Base-by-base conservation (phyloP, 345 rosid species). In the Erysimum cheiranthoides region DNA sequence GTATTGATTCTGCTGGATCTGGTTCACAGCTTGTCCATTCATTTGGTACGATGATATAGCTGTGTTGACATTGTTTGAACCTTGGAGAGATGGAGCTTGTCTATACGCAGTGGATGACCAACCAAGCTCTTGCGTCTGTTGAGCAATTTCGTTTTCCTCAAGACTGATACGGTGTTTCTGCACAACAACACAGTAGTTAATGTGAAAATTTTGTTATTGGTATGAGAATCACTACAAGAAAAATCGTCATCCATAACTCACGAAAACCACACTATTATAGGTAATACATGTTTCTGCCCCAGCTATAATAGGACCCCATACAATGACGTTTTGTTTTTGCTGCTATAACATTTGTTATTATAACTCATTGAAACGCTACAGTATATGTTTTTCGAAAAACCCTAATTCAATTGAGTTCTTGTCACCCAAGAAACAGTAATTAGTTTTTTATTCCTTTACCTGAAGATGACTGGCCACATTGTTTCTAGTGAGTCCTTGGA, bases 401-500 rank as follows among this genome's bases (percentile, higher is more conserved):
- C 61, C 35, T 58, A 30, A 68, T 39, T 31, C 5, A 13, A 30
- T 39, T 36, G 6, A 31, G 25, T 40, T 12, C 45, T 45, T 47
- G 46, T 34, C 56, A 31, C 1, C 17, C 52, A 53, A 68, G 38
- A 49, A 52, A 66, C 25, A 10, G 30, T 34, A 43, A 40, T 45
- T 3, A 9, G 2, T 8, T n/a, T 2, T 10, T 3, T 11, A 0
- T 42, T 13, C 4, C 2, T 30, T 27, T 66, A 69, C 79, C 79
- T 76, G 79, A 52, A 76, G 79, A 68, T 76, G 79, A 34, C 79
- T 76, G 4, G 64, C 18, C 25, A 76, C 65, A 7, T 61, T 69
- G 62, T 5, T 5, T 61, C 70, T 61, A 25, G 65, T 61, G 57
- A 76, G 38, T 43, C 79, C 79, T 25, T 53, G 8, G 14, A 76